These are phyloP conservation scores for Knoxdaviesia capensis DNA, from an alignment of 2,329 filamentous ascomycete genomes.

Conservation along the genomic window DNA sequence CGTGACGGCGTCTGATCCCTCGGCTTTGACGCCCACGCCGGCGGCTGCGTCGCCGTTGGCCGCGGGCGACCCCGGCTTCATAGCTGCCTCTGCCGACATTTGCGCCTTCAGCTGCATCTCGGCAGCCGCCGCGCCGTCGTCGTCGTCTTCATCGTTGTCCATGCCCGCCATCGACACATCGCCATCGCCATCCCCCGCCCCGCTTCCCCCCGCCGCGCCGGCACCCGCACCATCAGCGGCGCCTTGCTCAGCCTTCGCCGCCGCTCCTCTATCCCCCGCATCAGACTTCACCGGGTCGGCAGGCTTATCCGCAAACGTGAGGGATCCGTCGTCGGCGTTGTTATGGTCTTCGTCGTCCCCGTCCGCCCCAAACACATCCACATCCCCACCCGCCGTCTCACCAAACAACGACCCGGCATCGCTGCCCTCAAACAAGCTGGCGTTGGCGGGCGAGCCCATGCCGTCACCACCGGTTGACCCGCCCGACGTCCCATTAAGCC, in stretches of 20 bases:
- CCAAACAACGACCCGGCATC: constrained; percentile 75
- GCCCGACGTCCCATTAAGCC: constrained; percentile 9
- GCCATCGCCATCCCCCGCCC: too few species aligned
- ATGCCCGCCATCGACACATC: constrained; percentile 20
- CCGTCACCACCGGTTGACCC: constrained; percentile 21
- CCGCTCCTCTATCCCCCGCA: constrained; percentile 3
- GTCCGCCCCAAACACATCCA: constrained; percentile 53
- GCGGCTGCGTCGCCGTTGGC: background rate
- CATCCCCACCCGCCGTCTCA: constrained; percentile 37
- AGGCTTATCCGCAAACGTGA: background rate
- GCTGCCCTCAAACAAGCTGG: constrained; percentile 67
- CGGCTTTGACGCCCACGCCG: background rate
- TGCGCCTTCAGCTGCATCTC: background rate
- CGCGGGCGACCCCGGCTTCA: background rate
- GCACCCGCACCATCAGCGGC: background rate
- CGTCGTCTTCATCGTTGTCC: constrained; percentile 2
- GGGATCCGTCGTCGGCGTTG: background rate
- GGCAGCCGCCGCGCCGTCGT: background rate
- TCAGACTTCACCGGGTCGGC: constrained; percentile 14
- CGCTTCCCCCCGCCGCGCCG: too few species aligned
- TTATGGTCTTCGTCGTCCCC: constrained; percentile 49
- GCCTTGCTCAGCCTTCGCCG: background rate
- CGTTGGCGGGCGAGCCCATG: constrained; percentile 52
- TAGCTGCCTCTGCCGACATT: background rate
- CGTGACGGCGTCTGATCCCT: background rate